phyloP scores from a whole-genome alignment of 2,329 filamentous ascomycete species.

The Colletotrichum tropicicola region DNA sequence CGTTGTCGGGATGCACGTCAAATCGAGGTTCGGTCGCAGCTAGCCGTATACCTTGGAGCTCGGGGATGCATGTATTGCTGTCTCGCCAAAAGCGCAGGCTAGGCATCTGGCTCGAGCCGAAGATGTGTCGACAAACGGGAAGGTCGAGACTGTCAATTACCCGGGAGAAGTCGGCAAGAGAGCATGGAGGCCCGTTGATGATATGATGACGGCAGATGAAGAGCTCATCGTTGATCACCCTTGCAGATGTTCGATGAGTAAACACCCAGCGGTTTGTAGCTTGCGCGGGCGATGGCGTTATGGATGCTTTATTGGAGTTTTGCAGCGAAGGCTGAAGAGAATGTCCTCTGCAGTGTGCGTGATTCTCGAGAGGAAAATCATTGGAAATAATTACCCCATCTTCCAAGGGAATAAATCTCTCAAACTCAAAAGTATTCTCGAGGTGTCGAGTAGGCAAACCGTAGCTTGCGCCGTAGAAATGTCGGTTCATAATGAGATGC shows the following conservation, averaged over 20 bases:
- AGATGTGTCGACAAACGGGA: background rate
- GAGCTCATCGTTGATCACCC: background rate
- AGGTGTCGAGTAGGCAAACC: background rate
- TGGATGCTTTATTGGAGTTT: no score
- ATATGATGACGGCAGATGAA: background rate
- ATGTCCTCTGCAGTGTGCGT: background rate
- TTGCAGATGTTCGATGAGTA: background rate
- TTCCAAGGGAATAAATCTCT: background rate
- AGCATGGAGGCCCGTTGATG: background rate
- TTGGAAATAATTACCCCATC: background rate
- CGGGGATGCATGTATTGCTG: background rate
- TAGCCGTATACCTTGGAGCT: background rate
- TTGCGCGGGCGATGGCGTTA: background rate
- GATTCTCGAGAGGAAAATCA: background rate
- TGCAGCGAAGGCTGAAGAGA: no score
- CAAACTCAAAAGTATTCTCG: background rate
- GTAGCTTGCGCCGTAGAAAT: background rate
- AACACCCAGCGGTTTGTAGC: background rate
- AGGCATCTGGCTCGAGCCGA: background rate
- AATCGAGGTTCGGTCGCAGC: background rate
- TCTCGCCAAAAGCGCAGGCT: background rate
- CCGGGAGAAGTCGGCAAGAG: background rate
- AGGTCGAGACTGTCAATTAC: background rate
- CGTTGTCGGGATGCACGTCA: background rate
- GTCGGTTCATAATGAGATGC: background rate